Percentiles rank a stretch among this genome's conserved stretches.
Conservation (phyloP, 148 eudicot genomes). For the Rhododendron kiyosumense region DNA sequence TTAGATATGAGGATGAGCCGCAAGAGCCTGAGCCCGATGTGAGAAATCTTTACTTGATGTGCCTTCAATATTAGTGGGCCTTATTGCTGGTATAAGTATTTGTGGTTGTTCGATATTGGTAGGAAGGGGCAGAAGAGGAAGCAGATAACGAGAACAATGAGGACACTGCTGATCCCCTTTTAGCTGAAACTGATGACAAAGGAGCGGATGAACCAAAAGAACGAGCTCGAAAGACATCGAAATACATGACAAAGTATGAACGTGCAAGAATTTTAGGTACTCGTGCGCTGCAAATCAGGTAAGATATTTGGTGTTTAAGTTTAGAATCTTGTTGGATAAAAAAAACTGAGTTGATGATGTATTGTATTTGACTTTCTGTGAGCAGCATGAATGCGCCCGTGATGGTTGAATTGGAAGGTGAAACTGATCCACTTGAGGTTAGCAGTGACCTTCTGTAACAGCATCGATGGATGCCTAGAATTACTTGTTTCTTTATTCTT, state of each 20-base stretch:
- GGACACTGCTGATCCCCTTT: conserved; percentile 55
- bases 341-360: neutral
- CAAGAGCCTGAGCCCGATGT: conserved; percentile 44
- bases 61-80: neutral
- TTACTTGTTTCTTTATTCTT: neutral
- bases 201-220: conserved; percentile 50
- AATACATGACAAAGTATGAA: conserved; percentile 80
- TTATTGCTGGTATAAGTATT: neutral
- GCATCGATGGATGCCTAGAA: neutral
- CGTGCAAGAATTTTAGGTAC: conserved; percentile 65
- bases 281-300: conserved; percentile 67
- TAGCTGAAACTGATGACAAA: conserved; percentile 64
- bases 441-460: conserved; percentile 28
- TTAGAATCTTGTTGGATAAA: neutral
- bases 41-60: conserved; percentile 10
- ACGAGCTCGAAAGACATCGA: conserved; percentile 69
- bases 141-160: conserved; percentile 46
- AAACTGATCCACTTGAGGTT: conserved; percentile 70
- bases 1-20: conserved; percentile 49
- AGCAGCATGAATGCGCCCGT: conserved; percentile 73
- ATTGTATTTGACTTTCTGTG: neutral
- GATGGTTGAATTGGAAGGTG: conserved; percentile 72
- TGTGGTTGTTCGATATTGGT: neutral
- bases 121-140: conserved; percentile 70
- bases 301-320: neutral